Evolutionary conservation across 2,329 filamentous ascomycete genomes (phyloP).

Genomic region (Pyrenochaeta sp.): DNA sequence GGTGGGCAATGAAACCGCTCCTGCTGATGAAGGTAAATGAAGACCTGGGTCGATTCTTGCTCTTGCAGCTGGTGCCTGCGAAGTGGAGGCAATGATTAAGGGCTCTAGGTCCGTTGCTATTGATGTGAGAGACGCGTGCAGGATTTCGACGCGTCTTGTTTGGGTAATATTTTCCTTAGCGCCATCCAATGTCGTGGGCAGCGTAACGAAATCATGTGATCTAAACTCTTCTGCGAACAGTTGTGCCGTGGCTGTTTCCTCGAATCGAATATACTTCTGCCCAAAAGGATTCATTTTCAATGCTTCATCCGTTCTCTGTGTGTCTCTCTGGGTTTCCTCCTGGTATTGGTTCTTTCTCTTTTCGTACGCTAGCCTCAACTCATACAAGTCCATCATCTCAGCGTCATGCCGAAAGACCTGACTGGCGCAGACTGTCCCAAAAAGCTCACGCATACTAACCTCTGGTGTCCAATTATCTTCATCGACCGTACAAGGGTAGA

Average conservation of each 20-base stretch:
- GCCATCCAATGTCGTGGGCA: background rate
- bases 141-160: background rate
- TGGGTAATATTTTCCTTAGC: background rate
- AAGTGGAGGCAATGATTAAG: background rate
- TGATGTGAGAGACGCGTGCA: background rate
- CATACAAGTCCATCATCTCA: slow-evolving; percentile 60
- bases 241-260: background rate
- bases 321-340: slow-evolving; percentile 23
- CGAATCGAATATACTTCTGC: background rate
- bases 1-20: background rate
- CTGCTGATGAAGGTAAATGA: background rate
- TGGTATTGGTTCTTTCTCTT: slow-evolving; percentile 14
- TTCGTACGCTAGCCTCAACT: slow-evolving; percentile 18
- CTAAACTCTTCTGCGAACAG: background rate
- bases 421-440: slow-evolving; percentile 73
- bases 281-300: background rate
- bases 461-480: slow-evolving; percentile 68
- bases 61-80: background rate
- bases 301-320: slow-evolving; percentile 11
- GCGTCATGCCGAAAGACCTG: slow-evolving; percentile 71
- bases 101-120: background rate
- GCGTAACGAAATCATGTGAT: background rate
- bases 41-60: background rate
- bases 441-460: slow-evolving; percentile 72
- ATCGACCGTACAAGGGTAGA: slow-evolving; percentile 82